Percentiles rank a stretch among this genome's conserved stretches.
phyloP scores from a whole-genome alignment of 2,329 filamentous ascomycete genomes.

The Gnomoniopsis smithogilvyi region DNA sequence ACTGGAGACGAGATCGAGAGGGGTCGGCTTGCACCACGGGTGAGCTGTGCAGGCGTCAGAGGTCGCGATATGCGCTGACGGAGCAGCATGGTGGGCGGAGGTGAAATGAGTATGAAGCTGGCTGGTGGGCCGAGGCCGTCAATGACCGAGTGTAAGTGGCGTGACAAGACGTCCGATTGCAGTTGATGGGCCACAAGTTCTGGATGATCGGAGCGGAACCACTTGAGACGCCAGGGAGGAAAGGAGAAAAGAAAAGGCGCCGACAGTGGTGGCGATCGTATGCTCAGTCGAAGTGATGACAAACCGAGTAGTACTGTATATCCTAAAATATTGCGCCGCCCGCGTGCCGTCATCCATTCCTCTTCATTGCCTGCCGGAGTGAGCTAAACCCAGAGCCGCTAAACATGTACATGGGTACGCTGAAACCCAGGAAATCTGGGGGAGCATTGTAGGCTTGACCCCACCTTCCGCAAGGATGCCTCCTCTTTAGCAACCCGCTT shows the following conservation, averaged over 20 bases:
- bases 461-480: no score
- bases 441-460: no score
- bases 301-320: slow-evolving; percentile 4
- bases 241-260: not conserved
- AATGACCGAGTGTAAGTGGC: not conserved
- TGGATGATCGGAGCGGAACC: not conserved
- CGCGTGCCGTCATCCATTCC: slow-evolving; percentile 8
- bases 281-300: slow-evolving; percentile 3
- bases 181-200: not conserved
- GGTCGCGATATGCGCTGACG: slow-evolving; percentile 19
- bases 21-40: slow-evolving; percentile 6
- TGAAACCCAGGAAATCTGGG: not conserved
- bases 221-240: not conserved
- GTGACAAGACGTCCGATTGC: not conserved
- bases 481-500: no score
- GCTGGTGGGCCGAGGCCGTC: not conserved
- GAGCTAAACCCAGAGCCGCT: not conserved
- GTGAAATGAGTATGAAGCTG: not conserved
- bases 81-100: slow-evolving; percentile 17
- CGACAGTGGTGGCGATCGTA: slow-evolving; percentile 8
- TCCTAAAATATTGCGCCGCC: not conserved
- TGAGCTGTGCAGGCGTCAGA: slow-evolving; percentile 9
- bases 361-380: not conserved
- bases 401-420: not conserved
- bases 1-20: slow-evolving; percentile 8